phyloP scores from a whole-genome alignment of 345 rosid genomes.

The Tarenaya hassleriana region DNA sequence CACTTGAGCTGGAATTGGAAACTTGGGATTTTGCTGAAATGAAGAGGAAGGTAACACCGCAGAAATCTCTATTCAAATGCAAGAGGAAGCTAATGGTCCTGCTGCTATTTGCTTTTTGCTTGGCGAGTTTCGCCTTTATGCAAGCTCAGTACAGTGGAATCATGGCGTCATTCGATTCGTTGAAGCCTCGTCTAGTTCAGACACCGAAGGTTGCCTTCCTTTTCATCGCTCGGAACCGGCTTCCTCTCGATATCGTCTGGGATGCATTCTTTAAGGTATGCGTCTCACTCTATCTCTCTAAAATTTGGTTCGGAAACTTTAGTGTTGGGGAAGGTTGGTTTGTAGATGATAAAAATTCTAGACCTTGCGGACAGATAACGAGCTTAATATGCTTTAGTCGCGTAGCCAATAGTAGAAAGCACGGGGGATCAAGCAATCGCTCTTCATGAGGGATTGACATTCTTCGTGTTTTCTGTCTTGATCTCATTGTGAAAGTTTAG shows the following conservation, averaged over 20 bases:
- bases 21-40: conserved; percentile 22
- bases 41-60: conserved; percentile 67
- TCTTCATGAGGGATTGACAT: too few relatives aligned
- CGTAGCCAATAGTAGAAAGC: not conserved
- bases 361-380: conserved; percentile 12
- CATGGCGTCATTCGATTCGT: conserved; percentile 34
- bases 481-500: too few relatives aligned
- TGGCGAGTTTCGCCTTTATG: conserved; percentile 51
- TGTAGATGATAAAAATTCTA: too few relatives aligned
- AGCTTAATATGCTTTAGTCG: not conserved
- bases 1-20: conserved; percentile 10
- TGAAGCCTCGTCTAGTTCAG: conserved; percentile 34
- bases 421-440: not conserved
- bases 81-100: conserved; percentile 48
- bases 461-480: too few relatives aligned
- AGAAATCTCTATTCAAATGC: conserved; percentile 51
- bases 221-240: conserved; percentile 80
- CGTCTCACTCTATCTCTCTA: conserved; percentile 1
- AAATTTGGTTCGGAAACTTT: not conserved
- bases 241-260: conserved; percentile 84
- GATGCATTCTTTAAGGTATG: conserved; percentile 70
- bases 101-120: conserved; percentile 45
- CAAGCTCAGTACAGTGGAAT: conserved; percentile 52
- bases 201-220: conserved; percentile 73
- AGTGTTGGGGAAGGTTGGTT: too few relatives aligned